A percentile compares a stretch with the other conserved stretches of the same genome.
phyloP scores from a whole-genome alignment of 176 grass and related monocot genomes.

The Phragmites australis region DNA sequence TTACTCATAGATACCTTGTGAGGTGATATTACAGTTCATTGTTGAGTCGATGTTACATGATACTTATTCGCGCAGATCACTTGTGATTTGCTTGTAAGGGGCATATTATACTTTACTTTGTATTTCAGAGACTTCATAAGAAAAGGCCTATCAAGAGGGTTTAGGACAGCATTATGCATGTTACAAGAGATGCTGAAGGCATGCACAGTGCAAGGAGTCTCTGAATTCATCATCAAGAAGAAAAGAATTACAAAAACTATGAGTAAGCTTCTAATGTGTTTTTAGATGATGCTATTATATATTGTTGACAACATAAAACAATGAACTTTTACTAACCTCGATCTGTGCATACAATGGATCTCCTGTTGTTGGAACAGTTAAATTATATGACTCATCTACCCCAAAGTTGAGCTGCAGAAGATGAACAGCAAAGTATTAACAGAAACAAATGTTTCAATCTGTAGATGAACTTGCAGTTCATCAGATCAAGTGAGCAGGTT shows the following conservation, averaged over 20 bases:
- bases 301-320: conserved; percentile 19
- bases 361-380: conserved; percentile 62
- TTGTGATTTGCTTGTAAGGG: conserved; percentile 1
- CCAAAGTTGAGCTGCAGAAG: conserved; percentile 79
- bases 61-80: neutral
- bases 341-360: conserved; percentile 64
- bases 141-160: neutral
- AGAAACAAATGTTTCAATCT: conserved; percentile 7
- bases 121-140: conserved; percentile 1
- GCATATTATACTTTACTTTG: neutral
- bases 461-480: neutral
- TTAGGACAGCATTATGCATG: conserved; percentile 30
- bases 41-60: conserved; percentile 8
- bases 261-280: conserved; percentile 28
- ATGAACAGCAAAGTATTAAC: conserved; percentile 29
- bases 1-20: neutral
- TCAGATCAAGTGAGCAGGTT: conserved; percentile 41
- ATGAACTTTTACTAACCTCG: conserved; percentile 49
- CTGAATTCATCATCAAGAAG: conserved; percentile 2
- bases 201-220: neutral
- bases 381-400: conserved; percentile 78
- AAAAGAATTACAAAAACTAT: conserved; percentile 6
- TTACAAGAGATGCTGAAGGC: conserved; percentile 8
- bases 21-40: neutral
- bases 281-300: neutral